Percentiles rank a stretch among this genome's conserved stretches.
phyloP scores from a whole-genome alignment of 805 yeast species.

The Candida yuanshanica region DNA sequence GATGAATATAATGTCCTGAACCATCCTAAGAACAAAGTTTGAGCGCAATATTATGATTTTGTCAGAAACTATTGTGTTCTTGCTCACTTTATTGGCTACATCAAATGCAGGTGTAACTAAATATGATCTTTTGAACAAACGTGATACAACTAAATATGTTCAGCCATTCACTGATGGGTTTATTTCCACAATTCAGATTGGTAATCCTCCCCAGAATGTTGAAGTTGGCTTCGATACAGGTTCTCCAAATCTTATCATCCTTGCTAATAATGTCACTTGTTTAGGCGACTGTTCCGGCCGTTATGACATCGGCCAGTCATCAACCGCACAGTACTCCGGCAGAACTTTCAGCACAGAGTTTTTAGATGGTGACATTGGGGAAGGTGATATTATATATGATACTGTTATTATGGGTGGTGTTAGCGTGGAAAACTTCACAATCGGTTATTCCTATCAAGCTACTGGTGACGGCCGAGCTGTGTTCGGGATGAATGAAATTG shows the following conservation, averaged over 20 bases:
- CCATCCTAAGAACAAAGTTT: too few species aligned
- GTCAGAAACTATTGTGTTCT: neutral
- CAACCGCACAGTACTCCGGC: constrained; percentile 1
- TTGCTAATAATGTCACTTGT: constrained; percentile 2
- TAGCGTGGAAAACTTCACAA: neutral
- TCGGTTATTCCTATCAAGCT: constrained; percentile 3
- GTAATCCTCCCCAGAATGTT: constrained; percentile 14
- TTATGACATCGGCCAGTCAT: constrained; percentile 7
- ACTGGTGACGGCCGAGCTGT: constrained; percentile 4
- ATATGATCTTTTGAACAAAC: too few species aligned
- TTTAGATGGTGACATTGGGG: constrained; percentile 8
- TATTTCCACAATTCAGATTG: constrained; percentile 6
- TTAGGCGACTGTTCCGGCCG: constrained; percentile 1
- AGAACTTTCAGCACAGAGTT: constrained; percentile 3
- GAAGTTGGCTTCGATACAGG: constrained; percentile 16
- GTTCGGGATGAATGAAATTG: constrained; percentile 10
- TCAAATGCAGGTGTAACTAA: neutral
- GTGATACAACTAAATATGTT: constrained; percentile 2
- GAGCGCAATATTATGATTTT: neutral
- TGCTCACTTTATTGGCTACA: neutral
- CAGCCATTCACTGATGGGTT: neutral
- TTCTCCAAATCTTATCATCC: constrained; percentile 9
- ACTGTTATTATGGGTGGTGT: constrained; percentile 9
- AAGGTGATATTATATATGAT: constrained; percentile 8
- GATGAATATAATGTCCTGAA: too few species aligned